A percentile compares a stretch with the other conserved stretches of the same genome.
Evolutionary conservation across 805 yeast genomes (phyloP).

Genomic region (Debaryomyces tyrocola): DNA sequence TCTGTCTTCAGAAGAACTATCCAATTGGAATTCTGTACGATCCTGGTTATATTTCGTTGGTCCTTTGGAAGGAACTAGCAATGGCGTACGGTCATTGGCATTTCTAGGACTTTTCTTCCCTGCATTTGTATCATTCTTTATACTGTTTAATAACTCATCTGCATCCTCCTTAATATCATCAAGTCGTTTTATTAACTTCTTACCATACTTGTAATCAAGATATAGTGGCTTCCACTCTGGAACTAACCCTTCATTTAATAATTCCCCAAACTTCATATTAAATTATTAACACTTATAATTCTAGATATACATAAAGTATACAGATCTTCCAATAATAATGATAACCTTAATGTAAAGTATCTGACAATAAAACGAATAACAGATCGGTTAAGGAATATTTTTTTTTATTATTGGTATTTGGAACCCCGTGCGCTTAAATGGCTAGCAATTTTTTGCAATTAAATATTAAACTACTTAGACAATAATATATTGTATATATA

Average conservation of each 20-base stretch:
- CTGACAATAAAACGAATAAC: no score
- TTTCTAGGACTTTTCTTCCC: neutral
- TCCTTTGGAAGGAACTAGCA: conserved; percentile 10
- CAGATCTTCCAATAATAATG: neutral
- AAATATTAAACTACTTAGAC: no score
- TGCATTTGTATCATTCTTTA: conserved; percentile 3
- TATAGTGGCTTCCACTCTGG: conserved; percentile 90
- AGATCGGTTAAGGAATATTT: no score
- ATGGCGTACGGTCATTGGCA: conserved; percentile 27
- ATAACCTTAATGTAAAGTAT: neutral
- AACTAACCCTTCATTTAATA: conserved; percentile 63
- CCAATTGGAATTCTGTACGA: neutral
- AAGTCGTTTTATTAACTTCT: conserved; percentile 48
- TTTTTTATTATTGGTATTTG: no score
- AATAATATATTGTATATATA: no score
- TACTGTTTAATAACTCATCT: conserved; percentile 7
- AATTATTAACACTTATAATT: neutral
- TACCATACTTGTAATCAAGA: conserved; percentile 66
- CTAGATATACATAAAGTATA: neutral
- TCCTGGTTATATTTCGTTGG: neutral
- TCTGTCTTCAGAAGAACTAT: neutral
- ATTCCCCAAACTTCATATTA: conserved; percentile 67
- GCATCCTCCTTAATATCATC: conserved; percentile 13
- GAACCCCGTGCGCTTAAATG: no score
- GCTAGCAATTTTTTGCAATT: no score